Base-by-base conservation (phyloP, 805 yeast species). In the Suhomyces faveliae region DNA sequence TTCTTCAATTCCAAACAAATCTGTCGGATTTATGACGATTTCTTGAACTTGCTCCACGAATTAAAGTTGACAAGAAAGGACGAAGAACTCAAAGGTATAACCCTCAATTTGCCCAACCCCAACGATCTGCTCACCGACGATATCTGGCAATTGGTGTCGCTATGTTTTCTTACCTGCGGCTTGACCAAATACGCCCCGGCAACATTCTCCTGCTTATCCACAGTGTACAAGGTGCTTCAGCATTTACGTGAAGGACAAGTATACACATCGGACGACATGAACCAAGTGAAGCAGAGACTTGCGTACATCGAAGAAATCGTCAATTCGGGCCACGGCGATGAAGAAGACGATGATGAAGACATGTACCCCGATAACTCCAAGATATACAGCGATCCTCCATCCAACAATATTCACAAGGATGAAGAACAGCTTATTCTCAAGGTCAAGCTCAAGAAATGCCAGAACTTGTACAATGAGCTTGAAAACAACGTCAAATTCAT, bases 81-180 rank as follows among this genome's bases (percentile, higher is more conserved):
- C 54, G 69, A 73, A 50, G 77, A 70, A 51, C 58, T 66, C 51
- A 67, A 64, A 49, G 73, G 73, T 39, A 61, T 64, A 51, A 63
- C 64, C 33, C 55, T 71, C 43, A 57, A 52, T 23, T 57, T 68
- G 51, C 80, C 81, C 42, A 78, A 77, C 51, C 63, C 67, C 51
- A 89, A 87, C 12, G 97, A 91, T 60, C 73, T 81, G 8, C 76
- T 87, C 9, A 74, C 89, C 38, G 97, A 91, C 64, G 97, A 91
- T 59, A 88, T 87, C 19, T 89, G 92, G 76, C 97, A 92, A 65
- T 70, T 94, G 42, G 70, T 92, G 40, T 86, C 96, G 11, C 74
- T 94, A 44, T 86, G 94, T 55, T 89, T 91, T 66, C 80, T 92
- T 60, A 89, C 98, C 2, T 94, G 95, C 50, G 99, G 99, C 2